phyloP scores from a whole-genome alignment of 164 flowering plant species.

The Tinospora cordifolia region DNA sequence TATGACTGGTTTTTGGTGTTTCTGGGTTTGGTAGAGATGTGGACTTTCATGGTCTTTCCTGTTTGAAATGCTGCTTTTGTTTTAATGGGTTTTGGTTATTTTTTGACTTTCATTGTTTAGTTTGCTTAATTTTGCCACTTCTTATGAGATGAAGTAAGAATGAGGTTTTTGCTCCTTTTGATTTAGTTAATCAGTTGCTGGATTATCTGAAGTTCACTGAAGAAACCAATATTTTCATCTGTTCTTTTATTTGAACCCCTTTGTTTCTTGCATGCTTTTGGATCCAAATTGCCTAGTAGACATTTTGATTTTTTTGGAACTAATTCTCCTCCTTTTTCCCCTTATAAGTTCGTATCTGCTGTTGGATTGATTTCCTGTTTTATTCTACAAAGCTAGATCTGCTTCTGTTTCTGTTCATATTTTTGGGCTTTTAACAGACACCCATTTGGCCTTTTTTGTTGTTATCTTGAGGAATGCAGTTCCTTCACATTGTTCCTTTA shows the following conservation, averaged over 20 bases:
- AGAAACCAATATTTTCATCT: not conserved
- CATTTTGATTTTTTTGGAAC: slow-evolving; percentile 10
- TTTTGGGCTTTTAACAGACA: not conserved
- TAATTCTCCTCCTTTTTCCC: not conserved
- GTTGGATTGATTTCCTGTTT: not conserved
- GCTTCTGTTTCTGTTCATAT: not conserved
- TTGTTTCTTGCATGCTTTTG: not conserved
- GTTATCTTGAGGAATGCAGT: slow-evolving; percentile 3
- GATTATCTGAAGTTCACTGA: not conserved
- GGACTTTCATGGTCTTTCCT: slow-evolving; percentile 2
- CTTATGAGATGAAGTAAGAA: not conserved
- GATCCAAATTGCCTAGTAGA: not conserved
- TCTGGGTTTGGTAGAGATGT: slow-evolving; percentile 4
- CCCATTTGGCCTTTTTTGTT: slow-evolving; percentile 10
- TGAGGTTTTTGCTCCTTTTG: slow-evolving; percentile 14
- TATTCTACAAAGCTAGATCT: slow-evolving; percentile 12
- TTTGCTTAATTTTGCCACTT: slow-evolving; percentile 2
- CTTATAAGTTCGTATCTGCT: not conserved
- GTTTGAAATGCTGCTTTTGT: slow-evolving; percentile 13
- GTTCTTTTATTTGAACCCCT: not conserved
- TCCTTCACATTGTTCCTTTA: not conserved
- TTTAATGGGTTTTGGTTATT: slow-evolving; percentile 13
- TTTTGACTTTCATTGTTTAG: not conserved
- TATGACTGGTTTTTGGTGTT: slow-evolving; percentile 10
- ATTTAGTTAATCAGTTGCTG: slow-evolving; percentile 15